Evolutionary conservation across 305 asterid genomes (phyloP), one percentile per base, ranked within the genome.

Genomic region (Caryopteris hybrid): DNA sequence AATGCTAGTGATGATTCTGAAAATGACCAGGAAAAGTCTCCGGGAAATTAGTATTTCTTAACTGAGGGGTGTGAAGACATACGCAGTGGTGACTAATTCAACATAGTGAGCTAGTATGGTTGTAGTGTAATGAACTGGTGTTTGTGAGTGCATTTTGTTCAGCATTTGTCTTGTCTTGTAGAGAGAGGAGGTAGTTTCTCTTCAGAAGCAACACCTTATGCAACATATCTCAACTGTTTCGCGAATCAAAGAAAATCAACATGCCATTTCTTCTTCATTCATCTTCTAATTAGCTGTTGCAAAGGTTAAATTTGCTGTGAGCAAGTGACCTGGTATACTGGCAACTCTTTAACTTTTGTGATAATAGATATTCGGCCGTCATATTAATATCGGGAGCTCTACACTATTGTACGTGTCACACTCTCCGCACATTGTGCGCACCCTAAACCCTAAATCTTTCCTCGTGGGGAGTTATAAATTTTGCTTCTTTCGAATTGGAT

Each of bases 1-100:
- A 34, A 17, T 69, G 38, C 39, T 53, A 36, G 55, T 46, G 76
- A 70, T 61, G 72, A 60, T 29, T 23, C 56, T 23, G 76, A 63
- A 64, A 48, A 29, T 11, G 66, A 47, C 8, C 45, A 31, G 34
- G 38, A 31, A 38, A 50, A 22, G 39, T 59, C 20, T 17, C 25
- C 65, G 5, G 53, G 51, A 18, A 41, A 64, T 41, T 71, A 63
- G 64, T 60, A 5, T 64, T 27, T 52, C 42, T 9, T 14, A 13
- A 41, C 58, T 23, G 31, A n/a, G 25, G 51, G 25, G 2, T n/a
- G n/a, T 36, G 23, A 61, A 4, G 27, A 43, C 31, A 31, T 27
- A 59, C n/a, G 14, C n/a, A 5, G 31, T 33, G 5, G 65, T 31
- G 51, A 10, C 11, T 42, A 11, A 41, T 53, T 3, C 36, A 5